Evolutionary conservation across 352 stramenopile species (phyloP), one percentile per base, ranked within the genome.

Genomic region (Peronospora farinosa): DNA sequence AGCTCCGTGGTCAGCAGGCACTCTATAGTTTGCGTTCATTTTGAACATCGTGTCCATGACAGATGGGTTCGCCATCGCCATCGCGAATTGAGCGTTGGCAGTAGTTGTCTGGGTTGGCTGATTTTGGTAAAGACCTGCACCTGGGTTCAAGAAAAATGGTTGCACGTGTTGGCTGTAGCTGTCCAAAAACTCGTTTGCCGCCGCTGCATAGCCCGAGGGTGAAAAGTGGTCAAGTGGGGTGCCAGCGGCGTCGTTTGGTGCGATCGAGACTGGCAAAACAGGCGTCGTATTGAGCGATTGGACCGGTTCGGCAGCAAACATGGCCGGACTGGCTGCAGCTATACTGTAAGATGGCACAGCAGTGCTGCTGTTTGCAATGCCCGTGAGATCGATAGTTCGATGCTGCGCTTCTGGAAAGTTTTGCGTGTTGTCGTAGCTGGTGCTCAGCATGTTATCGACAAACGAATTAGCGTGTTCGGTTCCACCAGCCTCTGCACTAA

Each of bases 381-480:
- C 15, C 11, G 37, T 47, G 33, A 61, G 27, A 31, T 67, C 58
- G 37, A 56, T 48, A 0, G 39, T 16, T 44, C 60, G 45, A 17
- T 67, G 54, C 19, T 61, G 52, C 0, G 43, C 28, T 23, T 21
- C 23, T 10, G 55, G 37, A 49, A 61, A 70, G 19, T 49, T 53
- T 23, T 63, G 57, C 10, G 62, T 56, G 31, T 53, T 68, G 36
- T 54, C 50, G 54, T 87, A 78, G 38, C 88, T 82, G 1, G 77
- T 75, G 53, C 65, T 86, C 36, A 86, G 86, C 43, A 91, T 48
- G 40, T 69, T 75, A 13, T 87, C 65, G 23, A 88, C 82, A 21
- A 82, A 65, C 0, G 75, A 71, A 16, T 84, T 74, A 15, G 80
- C 73, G 7, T 77, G 66, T 3, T 72, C 70, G 33, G 27, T 63